Base-by-base conservation (phyloP, 129 eudicot genomes). In the Dittrichia graveolens region DNA sequence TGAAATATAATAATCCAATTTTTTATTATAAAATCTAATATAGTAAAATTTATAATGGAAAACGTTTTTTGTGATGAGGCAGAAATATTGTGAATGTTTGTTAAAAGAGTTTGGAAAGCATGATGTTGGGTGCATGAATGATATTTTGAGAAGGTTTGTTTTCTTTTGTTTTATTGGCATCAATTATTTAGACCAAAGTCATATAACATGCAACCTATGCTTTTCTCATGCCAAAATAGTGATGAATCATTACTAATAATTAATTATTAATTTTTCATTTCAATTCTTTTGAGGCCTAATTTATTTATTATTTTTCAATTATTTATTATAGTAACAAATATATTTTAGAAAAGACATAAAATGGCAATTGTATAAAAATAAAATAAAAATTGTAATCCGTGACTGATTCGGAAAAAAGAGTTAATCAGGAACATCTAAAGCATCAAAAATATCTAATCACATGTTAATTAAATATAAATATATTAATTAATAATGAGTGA, bases 141-240 rank as follows among this genome's bases (percentile, higher is more conserved):
- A 31, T 35, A 16, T 60, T 57, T 50, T 61, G 69, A 45, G 50
- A 70, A 14, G 18, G 50, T 41, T 5, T 63, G 24, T 61, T 71
- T 5, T 63, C 10, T 61, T 71, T 72, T 50, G 15, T 63, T 72
- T 37, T 58, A 34, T 42, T 45, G 45, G 65, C 5, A 59, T 65
- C 71, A 69, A 69, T 77, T 77, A 70, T 77, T 61, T 77, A 57
- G 71, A 77, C 52, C 43, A 61, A 61, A 77, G 65, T 69, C 76
- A 41, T 44, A 65, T 69, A 77, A 77, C 76, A 77, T 77, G 81
- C 72, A 61, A 77, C 12, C 61, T 69, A 71, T 69, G 81, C 65
- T 69, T 69, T 77, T 62, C 69, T 73, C 81, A 77, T 69, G 76
- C 81, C 70, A 69, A 60, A 69, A 69, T 69, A 77, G 81, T 77